Percentiles rank a stretch among this genome's conserved stretches.
Evolutionary conservation across 2,329 filamentous ascomycete genomes (phyloP).

Genomic region (Ophiocordyceps sinensis): DNA sequence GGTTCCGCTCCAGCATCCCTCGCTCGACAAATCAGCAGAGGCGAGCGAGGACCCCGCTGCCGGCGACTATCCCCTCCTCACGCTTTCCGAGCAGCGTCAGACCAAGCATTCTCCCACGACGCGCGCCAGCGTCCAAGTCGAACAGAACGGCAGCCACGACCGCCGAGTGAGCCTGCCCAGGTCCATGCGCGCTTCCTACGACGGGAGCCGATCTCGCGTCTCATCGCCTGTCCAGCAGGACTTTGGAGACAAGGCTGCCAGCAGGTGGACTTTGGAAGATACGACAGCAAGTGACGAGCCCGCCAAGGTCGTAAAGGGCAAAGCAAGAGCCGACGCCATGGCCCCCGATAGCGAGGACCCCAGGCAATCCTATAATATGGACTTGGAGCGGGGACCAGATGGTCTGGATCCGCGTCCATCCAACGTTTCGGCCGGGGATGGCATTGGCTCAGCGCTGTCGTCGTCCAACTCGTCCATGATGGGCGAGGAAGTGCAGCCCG

Average conservation of each 20-base stretch:
- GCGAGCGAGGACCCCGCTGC: slow-evolving; percentile 15
- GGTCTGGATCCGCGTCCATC: slow-evolving; percentile 25
- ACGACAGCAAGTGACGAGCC: no score
- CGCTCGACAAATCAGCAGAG: slow-evolving; percentile 21
- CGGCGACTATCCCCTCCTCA: slow-evolving; percentile 36
- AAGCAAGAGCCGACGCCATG: slow-evolving; percentile 32
- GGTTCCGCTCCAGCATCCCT: slow-evolving; percentile 32
- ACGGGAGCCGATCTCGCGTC: slow-evolving; percentile 19
- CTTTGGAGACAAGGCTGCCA: background rate
- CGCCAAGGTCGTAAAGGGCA: slow-evolving; percentile 28
- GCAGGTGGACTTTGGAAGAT: background rate
- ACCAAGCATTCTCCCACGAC: slow-evolving; percentile 26
- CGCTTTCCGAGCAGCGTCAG: slow-evolving; percentile 34
- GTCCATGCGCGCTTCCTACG: slow-evolving; percentile 38
- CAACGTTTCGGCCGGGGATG: slow-evolving; percentile 32
- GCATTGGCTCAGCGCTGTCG: slow-evolving; percentile 39
- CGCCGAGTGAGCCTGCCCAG: slow-evolving; percentile 37
- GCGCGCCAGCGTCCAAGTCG: slow-evolving; percentile 36
- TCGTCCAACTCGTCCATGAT: slow-evolving; percentile 46
- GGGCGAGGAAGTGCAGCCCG: slow-evolving; percentile 49
- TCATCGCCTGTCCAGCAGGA: slow-evolving; percentile 13
- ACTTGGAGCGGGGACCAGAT: slow-evolving; percentile 27
- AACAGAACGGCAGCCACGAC: slow-evolving; percentile 28
- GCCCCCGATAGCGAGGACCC: slow-evolving; percentile 20
- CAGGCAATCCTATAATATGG: slow-evolving; percentile 27